These are phyloP conservation scores for Przewalskia tangutica DNA, from an alignment of 257 asterid genomes.

Conservation along the genomic window DNA sequence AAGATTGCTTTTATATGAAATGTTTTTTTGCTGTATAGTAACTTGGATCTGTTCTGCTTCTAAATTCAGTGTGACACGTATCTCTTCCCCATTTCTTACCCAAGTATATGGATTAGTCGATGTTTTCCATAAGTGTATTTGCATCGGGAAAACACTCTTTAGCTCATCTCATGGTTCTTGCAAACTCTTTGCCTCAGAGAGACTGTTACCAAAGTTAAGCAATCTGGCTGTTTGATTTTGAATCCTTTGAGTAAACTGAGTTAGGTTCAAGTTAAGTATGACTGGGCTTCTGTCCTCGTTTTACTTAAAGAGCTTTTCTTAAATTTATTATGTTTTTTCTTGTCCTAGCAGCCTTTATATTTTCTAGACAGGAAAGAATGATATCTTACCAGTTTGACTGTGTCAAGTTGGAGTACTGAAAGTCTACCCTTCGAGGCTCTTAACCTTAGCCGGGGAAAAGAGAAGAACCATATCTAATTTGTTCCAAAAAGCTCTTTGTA, in stretches of 20 bases:
- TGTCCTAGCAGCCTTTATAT: not conserved
- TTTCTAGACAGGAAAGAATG: not conserved
- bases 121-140: not conserved
- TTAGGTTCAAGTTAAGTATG: not conserved
- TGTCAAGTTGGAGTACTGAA: not conserved
- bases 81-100: not conserved
- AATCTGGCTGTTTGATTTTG: not conserved
- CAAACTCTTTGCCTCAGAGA: not conserved
- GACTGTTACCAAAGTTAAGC: not conserved
- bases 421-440: not conserved
- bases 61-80: not conserved
- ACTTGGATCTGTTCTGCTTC: constrained; percentile 1
- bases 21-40: not conserved
- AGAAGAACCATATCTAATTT: not conserved
- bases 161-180: not conserved
- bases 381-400: not conserved
- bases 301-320: not conserved
- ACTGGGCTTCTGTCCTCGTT: not conserved
- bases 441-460: not conserved
- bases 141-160: not conserved
- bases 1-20: not conserved
- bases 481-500: not conserved
- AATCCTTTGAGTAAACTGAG: not conserved
- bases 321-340: not conserved
- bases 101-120: not conserved